Evolutionary conservation across 331 rosid species (phyloP), one percentile per base, ranked within the genome.

Genomic region (Phaseolus coccineus): DNA sequence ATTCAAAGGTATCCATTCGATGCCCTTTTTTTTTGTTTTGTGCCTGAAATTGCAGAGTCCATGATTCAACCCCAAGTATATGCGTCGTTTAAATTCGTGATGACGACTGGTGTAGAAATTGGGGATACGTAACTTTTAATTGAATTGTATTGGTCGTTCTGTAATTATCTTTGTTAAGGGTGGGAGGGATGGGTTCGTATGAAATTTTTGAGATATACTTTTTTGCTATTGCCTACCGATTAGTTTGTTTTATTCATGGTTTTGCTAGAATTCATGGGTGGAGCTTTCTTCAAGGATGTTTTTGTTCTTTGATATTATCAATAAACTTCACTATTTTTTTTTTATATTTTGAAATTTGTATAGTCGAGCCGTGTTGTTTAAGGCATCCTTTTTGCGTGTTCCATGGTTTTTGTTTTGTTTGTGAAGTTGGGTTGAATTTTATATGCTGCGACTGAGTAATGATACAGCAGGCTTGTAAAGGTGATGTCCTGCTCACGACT

Each of bases 1-100:
- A 93, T 90, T 86, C 95, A 96, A 40, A 89, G 99, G 99, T 85
- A 56, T n/a, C 16, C 0, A 3, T n/a, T 76, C 2, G 0, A 11
- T 74, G 3, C 3, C 2, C 0, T 12, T 24, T 44, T 15, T 30
- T 2, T 1, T 42, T 55, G 2, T 19, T 19, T 19, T 22, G 2
- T 48, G 6, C 1, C 22, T 46, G 51, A 28, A 27, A 27, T 56
- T 68, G 48, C 11, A 16, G 3, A 50, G 16, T 46, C 51, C 9
- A 42, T 42, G 4, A 42, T 42, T 9, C 3, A 9, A 42, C 13
- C 9, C 13, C 13, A 42, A 42, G 13, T 42, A 2, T 42, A 42
- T 2, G 47, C 12, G 13, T 42, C 3, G 9, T 42, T 42, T 3
- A 42, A 40, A 42, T 8, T 42, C 13, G 0, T 9, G 47, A 3